phyloP scores from a whole-genome alignment of 257 asterid species.

The Nicotiana otophora region DNA sequence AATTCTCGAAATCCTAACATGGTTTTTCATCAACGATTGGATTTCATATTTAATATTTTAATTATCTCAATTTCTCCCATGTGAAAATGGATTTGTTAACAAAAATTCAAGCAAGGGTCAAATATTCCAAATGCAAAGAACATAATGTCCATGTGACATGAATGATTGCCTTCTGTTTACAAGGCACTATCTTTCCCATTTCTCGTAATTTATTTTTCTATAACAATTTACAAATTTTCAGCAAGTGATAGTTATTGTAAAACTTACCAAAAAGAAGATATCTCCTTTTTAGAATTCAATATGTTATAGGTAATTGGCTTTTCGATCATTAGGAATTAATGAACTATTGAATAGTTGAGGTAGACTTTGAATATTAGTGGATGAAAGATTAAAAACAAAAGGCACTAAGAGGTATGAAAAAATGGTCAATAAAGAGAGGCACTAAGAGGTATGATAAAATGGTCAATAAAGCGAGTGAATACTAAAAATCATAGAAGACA shows the following conservation, averaged over 20 bases:
- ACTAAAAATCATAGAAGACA: too few relatives aligned
- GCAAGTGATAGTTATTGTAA: background rate
- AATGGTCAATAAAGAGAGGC: too few relatives aligned
- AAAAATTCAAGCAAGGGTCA: background rate
- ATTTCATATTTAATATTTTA: background rate
- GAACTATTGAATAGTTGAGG: too few relatives aligned
- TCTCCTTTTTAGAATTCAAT: background rate
- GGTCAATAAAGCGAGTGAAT: too few relatives aligned
- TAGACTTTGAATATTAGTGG: too few relatives aligned
- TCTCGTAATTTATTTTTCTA: background rate
- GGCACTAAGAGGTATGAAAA: too few relatives aligned
- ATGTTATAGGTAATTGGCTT: background rate
- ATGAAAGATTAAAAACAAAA: too few relatives aligned
- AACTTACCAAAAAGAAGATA: too few relatives aligned
- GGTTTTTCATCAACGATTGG: background rate
- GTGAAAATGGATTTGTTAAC: background rate
- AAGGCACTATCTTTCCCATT: background rate
- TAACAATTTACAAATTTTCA: background rate
- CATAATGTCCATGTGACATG: background rate
- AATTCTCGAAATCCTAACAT: background rate
- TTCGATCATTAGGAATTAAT: background rate
- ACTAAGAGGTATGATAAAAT: too few relatives aligned
- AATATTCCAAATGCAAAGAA: background rate
- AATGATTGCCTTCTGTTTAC: background rate
- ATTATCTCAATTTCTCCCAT: background rate